phyloP scores from a whole-genome alignment of 2,329 filamentous ascomycete genomes.

The Aspergillus sp. region DNA sequence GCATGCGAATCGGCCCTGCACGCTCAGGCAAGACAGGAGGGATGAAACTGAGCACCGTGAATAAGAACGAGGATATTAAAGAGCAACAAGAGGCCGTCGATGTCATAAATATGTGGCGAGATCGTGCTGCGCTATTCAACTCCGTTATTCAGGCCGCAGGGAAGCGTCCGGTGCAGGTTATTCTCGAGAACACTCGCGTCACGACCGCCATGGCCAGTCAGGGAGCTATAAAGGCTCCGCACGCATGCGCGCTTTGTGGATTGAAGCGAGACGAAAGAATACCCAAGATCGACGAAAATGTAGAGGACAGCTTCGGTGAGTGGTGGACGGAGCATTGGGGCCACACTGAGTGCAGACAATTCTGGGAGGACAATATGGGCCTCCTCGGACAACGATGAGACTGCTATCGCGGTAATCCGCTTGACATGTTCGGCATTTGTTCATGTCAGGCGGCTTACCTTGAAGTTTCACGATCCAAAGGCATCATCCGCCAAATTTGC shows the following conservation, averaged over 20 bases:
- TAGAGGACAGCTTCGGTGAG: conserved; percentile 91
- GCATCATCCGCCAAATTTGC: background rate
- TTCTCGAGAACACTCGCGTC: conserved; percentile 68
- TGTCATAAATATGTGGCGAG: conserved; percentile 71
- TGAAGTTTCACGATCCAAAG: background rate
- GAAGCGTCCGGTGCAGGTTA: conserved; percentile 61
- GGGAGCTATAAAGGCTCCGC: conserved; percentile 70
- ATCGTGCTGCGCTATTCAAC: conserved; percentile 71
- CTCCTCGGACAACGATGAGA: conserved; percentile 65
- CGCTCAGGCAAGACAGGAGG: conserved; percentile 69
- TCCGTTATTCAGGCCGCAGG: conserved; percentile 53
- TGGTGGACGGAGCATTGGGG: conserved; percentile 95
- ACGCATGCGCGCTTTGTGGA: conserved; percentile 81
- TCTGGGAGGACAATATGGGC: conserved; percentile 77
- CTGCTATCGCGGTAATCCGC: background rate
- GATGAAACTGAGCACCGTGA: conserved; percentile 88
- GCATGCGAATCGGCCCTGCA: conserved; percentile 80
- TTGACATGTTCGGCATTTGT: background rate
- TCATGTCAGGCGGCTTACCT: background rate
- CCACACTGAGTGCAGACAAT: conserved; percentile 74
- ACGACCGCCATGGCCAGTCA: conserved; percentile 61
- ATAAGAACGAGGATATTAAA: conserved; percentile 76
- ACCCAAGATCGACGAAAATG: conserved; percentile 68
- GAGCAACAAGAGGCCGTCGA: conserved; percentile 85
- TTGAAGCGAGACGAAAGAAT: conserved; percentile 85